A percentile compares a stretch with the other conserved stretches of the same genome.
phyloP scores from a whole-genome alignment of 495 filamentous ascomycete genomes.

The Xylaria venustula region DNA sequence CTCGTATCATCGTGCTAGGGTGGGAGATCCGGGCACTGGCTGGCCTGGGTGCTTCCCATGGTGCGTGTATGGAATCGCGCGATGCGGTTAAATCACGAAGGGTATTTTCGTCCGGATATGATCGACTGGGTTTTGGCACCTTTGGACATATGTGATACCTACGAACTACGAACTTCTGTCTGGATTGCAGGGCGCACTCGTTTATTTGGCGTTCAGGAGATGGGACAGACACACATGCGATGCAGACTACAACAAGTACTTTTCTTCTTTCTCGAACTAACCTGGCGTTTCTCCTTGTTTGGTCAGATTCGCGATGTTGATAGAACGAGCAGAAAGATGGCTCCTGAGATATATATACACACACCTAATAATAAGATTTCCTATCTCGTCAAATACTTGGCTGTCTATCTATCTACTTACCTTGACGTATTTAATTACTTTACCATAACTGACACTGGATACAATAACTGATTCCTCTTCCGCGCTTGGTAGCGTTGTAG shows the following conservation, averaged over 20 bases:
- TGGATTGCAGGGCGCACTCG: slow-evolving; percentile 14
- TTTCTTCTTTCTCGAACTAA: neutral
- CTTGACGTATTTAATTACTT: neutral
- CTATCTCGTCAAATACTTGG: too few relatives aligned
- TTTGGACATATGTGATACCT: slow-evolving; percentile 24
- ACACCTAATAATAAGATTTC: slow-evolving; percentile 8
- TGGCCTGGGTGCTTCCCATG: neutral
- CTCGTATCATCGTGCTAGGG: too few relatives aligned
- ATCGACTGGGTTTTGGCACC: neutral
- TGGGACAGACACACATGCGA: neutral
- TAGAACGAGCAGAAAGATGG: slow-evolving; percentile 1
- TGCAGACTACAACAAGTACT: neutral
- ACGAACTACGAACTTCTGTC: slow-evolving; percentile 6
- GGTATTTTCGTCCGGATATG: too few relatives aligned
- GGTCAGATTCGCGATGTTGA: neutral
- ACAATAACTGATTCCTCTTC: too few relatives aligned
- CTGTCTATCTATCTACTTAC: too few relatives aligned
- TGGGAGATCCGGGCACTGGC: neutral
- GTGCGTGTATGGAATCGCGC: neutral
- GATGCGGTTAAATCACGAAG: slow-evolving; percentile 4
- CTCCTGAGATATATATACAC: too few relatives aligned
- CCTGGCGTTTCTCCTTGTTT: too few relatives aligned
- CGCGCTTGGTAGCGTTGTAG: too few relatives aligned
- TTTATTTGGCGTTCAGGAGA: slow-evolving; percentile 16
- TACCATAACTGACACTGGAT: neutral